Conservation (phyloP, 306 rosid genomes). For the Acacia acuminata region DNA sequence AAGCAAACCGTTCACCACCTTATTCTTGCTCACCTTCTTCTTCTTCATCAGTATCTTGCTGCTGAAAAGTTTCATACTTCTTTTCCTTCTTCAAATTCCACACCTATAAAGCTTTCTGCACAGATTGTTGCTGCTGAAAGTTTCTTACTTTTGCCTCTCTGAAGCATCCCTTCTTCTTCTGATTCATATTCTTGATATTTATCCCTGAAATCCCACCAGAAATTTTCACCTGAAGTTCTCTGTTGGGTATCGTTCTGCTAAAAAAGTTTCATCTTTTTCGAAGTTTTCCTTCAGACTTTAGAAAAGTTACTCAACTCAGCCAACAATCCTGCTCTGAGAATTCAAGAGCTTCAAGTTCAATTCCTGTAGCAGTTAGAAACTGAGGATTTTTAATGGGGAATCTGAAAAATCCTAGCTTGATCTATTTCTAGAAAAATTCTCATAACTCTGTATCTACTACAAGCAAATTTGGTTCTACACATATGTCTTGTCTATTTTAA, state of each 20-base stretch:
- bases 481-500: background rate
- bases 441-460: background rate
- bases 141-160: background rate
- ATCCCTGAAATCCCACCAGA: conserved; percentile 12
- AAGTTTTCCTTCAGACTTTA: background rate
- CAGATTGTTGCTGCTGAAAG: background rate
- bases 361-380: background rate
- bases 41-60: background rate
- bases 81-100: background rate
- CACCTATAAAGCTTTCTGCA: background rate
- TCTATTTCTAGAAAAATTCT: conserved; percentile 8
- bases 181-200: conserved; percentile 30
- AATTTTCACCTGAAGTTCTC: background rate
- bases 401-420: conserved; percentile 11
- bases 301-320: background rate
- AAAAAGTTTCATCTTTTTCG: background rate
- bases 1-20: conserved; percentile 58
- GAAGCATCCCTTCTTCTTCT: conserved; percentile 1
- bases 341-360: conserved; percentile 12
- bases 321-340: background rate
- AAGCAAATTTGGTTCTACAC: background rate
- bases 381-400: background rate
- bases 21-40: conserved; percentile 76
- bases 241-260: conserved; percentile 7
- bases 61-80: conserved; percentile 2